Conservation (phyloP, 495 filamentous ascomycete species). For the Daldinia concentrica region DNA sequence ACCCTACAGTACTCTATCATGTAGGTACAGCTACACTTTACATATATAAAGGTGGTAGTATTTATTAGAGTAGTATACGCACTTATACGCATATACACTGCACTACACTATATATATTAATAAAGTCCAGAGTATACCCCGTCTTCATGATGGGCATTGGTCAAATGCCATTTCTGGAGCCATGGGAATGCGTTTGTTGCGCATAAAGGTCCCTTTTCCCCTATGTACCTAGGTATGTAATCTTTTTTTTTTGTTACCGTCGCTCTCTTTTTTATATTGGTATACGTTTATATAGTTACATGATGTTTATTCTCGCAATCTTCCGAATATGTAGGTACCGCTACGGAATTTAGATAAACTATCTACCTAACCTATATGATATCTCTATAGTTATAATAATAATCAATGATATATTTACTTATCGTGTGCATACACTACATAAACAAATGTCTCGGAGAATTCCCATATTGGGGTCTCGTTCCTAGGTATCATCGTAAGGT, state of each 20-base stretch:
- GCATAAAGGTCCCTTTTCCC: slow-evolving; percentile 23
- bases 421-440: too few species aligned
- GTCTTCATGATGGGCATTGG: slow-evolving; percentile 35
- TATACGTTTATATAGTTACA: not conserved
- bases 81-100: not conserved
- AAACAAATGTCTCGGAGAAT: too few species aligned
- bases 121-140: not conserved
- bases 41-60: slow-evolving; percentile 1
- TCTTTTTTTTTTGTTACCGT: not conserved
- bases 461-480: too few species aligned
- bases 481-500: too few species aligned
- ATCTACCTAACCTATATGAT: not conserved
- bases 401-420: not conserved
- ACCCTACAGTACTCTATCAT: not conserved
- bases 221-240: not conserved
- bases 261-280: not conserved
- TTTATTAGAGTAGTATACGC: slow-evolving; percentile 1
- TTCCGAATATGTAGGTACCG: slow-evolving; percentile 33
- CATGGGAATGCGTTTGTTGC: slow-evolving; percentile 35
- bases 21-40: slow-evolving; percentile 2
- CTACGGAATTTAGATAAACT: not conserved
- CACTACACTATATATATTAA: too few species aligned
- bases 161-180: slow-evolving; percentile 40
- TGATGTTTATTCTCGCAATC: slow-evolving; percentile 29
- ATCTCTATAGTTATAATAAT: not conserved